Evolutionary conservation across 75 land plant species (phyloP).

Genomic region (Cupressus sempervirens): DNA sequence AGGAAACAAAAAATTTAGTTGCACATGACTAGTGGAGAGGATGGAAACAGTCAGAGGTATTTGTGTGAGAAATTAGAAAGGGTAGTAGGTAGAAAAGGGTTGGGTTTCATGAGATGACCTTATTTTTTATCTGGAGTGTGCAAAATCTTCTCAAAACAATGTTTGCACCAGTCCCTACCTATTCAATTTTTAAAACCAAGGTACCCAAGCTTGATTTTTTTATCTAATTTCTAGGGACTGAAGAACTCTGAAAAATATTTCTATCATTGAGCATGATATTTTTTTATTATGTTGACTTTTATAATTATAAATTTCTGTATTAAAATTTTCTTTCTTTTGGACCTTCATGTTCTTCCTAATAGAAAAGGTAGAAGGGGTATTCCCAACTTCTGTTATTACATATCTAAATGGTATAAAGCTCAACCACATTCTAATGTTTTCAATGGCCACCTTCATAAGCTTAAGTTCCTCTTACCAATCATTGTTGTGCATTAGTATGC

Average conservation of each 20-base stretch:
- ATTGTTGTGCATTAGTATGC: neutral
- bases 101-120: constrained; percentile 50
- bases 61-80: constrained; percentile 49
- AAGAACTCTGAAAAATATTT: neutral
- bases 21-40: constrained; percentile 43
- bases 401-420: neutral
- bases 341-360: neutral
- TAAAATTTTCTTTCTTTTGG: neutral
- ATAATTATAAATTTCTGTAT: neutral
- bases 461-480: neutral
- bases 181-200: neutral
- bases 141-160: constrained; percentile 10
- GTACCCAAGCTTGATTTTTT: neutral
- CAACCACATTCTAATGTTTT: neutral
- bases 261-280: neutral
- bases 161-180: neutral
- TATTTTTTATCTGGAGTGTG: constrained; percentile 26
- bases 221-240: neutral
- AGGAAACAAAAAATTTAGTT: constrained; percentile 61
- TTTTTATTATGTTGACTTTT: neutral
- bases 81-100: constrained; percentile 66
- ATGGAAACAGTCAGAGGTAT: constrained; percentile 45
- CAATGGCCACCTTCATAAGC: neutral
- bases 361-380: neutral
- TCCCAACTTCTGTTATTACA: neutral